Evolutionary conservation across 495 filamentous ascomycete species (phyloP), one percentile per base, ranked within the genome.

Genomic region (Penicillium silybi): DNA sequence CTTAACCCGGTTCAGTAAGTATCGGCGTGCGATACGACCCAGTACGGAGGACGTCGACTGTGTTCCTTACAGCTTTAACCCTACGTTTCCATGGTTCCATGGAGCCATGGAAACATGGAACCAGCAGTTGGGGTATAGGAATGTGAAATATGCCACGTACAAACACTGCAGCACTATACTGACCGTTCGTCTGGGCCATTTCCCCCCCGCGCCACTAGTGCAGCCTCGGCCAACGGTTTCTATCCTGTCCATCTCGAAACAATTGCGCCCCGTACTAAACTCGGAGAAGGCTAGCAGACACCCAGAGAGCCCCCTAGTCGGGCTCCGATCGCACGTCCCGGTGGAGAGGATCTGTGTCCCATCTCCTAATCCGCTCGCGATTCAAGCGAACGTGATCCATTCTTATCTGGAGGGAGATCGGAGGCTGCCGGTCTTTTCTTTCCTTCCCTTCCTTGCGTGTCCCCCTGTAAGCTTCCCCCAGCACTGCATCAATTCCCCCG

Each of bases 121-220:
- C 29, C 9, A 32, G 29, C n/a, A n/a, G 29, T 32, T 13, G 29
- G 29, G 29, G 6, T 32, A 32, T 32, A 32, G 29, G 29, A 32
- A 32, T 32, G 29, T 32, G 29, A 32, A 32, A 32, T 32, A 32
- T 32, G 29, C 29, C n/a, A n/a, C n/a, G n/a, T n/a, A 32, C 29
- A 13, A 13, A 48, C 18, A 40, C 23, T 26, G 25, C 38, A n/a
- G 17, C 8, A 32, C 29, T 32, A 32, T 32, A 32, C 11, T 13
- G 38, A 39, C 37, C 4, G 18, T 16, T 17, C 18, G 18, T 18
- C 37, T 17, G 18, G 37, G 15, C 38, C 19, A 19, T 38, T 20
- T 27, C 46, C 43, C 51, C 51, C 51, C 51, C 44, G 51, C 51
- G 51, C 48, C 51, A 20, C 45, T 54, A 54, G 51, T 29, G 51